Evolutionary conservation across 352 stramenopile genomes (phyloP), one percentile per base, ranked within the genome.

Genomic region (Plasmopara viticola): DNA sequence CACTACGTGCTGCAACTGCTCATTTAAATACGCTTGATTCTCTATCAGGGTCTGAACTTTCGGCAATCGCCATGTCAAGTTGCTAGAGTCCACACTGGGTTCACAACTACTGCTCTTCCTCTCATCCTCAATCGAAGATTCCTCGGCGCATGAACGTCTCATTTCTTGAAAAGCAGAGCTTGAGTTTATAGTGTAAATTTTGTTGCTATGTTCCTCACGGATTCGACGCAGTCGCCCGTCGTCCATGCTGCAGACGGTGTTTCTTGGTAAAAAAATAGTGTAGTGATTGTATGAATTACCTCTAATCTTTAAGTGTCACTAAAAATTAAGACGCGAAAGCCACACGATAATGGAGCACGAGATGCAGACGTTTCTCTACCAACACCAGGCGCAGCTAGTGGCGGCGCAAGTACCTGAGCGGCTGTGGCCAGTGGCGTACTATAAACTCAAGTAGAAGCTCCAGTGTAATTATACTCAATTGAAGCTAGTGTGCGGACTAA

Each of bases 21-120:
- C 76, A 42, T 90, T 87, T 13, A 90, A 43, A 39, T 74, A 84
- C 48, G 58, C 17, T 42, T 90, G 66, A 35, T 68, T 85, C 17
- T 68, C 53, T 25, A 46, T 53, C 17, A 90, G 43, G 6, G 65
- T 59, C 13, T 83, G 76, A 10, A 58, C 53, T 9, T 39, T 33
- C 15, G 78, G 73, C 34, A 90, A 56, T 10, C 70, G 70, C 74
- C 76, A 90, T 35, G 50, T 14, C 29, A 43, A 42, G 39, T n/a
- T 35, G 30, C 14, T 50, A 9, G 30, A 30, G 14, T 41, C 35
- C 13, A 30, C 34, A 50, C 12, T 30, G 9, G 31, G 18, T 5
- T 51, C 15, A 10, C 20, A 25, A 25, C 42, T 34, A 18, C 35
- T 41, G 29, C 34, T 56, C 42, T 61, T 48, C 13, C 62, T 64